Base-by-base conservation (phyloP, 345 rosid genomes). In the Eutrema japonicum region DNA sequence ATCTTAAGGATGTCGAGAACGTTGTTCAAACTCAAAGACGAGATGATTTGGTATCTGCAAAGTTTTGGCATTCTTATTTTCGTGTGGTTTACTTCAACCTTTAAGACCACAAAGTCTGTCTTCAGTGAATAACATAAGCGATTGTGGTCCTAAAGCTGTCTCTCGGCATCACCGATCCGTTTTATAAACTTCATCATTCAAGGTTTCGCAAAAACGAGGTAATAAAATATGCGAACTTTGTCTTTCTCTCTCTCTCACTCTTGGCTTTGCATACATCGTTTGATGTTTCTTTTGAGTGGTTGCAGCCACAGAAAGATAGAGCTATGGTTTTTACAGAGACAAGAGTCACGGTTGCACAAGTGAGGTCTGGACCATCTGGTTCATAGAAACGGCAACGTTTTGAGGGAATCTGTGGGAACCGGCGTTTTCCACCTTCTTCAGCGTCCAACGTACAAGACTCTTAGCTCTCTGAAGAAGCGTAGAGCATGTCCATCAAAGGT, bases 371-470 rank as follows among this genome's bases (percentile, higher is more conserved):
- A 18, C 22, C 22, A 18, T 18, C 22, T 70, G 38, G 40, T 29
- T 37, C 58, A 48, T 60, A 41, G 51, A 27, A 49, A 71, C 42
- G 18, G 12, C 13, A 60, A 29, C 49, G 59, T 10, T 57, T 70
- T 70, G 29, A 70, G 2, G 41, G 59, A 59, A 49, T 71, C 68
- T 49, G 68, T 60, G 2, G 75, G 75, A 50, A 71, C 60, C 10
- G 75, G 75, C 4, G 75, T 71, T 50, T 71, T 60, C 42, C 75
- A 71, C 33, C 75, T 68, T 48, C 41, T 38, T 38, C 13, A 10
- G 7, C 74, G 74, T 71, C 50, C 75, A 49, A 2, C 16, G 49
- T 1, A 4, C 4, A 6, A 48, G 32, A 13, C 58, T 69, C 0
- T 18, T 3, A 37, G 8, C 22, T 58, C 57, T 29, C 1, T 3